A percentile compares a stretch with the other conserved stretches of the same genome.
Evolutionary conservation across 2,329 filamentous ascomycete genomes (phyloP).

Genomic region (Colletotrichum acutatum): DNA sequence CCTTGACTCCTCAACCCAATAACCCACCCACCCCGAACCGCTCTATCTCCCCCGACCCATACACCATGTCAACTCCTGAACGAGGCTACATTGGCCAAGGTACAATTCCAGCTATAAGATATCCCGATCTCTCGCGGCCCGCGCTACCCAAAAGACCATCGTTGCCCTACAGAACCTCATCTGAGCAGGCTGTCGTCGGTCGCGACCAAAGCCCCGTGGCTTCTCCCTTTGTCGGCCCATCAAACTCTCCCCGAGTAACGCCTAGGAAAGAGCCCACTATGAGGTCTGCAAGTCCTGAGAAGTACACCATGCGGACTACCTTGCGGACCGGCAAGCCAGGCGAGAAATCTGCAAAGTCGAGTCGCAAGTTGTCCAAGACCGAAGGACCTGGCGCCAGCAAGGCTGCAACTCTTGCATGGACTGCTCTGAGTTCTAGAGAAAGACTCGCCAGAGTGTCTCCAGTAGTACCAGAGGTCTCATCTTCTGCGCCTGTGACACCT

Average conservation of each 20-base stretch:
- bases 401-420: slow-evolving; percentile 74
- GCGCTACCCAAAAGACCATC: slow-evolving; percentile 67
- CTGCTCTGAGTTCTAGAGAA: slow-evolving; percentile 54
- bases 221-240: slow-evolving; percentile 38
- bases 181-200: slow-evolving; percentile 57
- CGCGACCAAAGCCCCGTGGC: slow-evolving; percentile 38
- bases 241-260: slow-evolving; percentile 46
- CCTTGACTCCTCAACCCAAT: slow-evolving; percentile 33
- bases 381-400: slow-evolving; percentile 67
- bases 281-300: slow-evolving; percentile 68
- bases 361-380: slow-evolving; percentile 54
- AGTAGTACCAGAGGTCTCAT: slow-evolving; percentile 39
- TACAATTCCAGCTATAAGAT: slow-evolving; percentile 83
- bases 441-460: slow-evolving; percentile 42
- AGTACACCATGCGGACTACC: slow-evolving; percentile 71
- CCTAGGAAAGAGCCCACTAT: slow-evolving; percentile 50
- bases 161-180: slow-evolving; percentile 64
- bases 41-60: neutral
- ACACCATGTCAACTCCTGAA: slow-evolving; percentile 23
- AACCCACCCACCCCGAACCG: slow-evolving; percentile 6
- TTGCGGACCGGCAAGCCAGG: slow-evolving; percentile 60
- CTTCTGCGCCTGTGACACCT: slow-evolving; percentile 40
- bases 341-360: slow-evolving; percentile 54
- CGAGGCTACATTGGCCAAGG: slow-evolving; percentile 81
- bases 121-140: slow-evolving; percentile 83